Percentiles rank a stretch among this genome's conserved stretches.
Conservation (phyloP, 2,329 filamentous ascomycete species). For the Aspergillus candidus region DNA sequence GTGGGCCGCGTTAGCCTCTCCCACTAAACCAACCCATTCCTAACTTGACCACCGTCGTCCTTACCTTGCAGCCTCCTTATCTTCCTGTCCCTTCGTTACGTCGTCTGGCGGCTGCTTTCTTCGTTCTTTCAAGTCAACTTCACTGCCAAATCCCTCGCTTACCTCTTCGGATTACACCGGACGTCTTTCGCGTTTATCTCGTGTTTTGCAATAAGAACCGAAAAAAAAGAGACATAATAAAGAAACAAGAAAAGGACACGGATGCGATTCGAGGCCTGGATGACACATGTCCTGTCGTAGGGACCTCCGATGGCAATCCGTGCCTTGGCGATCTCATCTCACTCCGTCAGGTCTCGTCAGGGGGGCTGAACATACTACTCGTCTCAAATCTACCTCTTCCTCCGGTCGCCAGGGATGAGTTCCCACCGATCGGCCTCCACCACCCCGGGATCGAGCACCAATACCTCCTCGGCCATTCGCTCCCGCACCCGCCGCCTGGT, state of each 20-base stretch:
- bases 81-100: neutral
- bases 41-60: no score
- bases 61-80: neutral
- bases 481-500: conserved; percentile 41
- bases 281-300: conserved; percentile 34
- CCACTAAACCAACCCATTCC: no score
- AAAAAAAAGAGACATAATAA: neutral
- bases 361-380: conserved; percentile 20
- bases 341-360: conserved; percentile 5
- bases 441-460: conserved; percentile 29
- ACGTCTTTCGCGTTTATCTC: neutral
- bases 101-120: no score
- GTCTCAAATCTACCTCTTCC: conserved; percentile 11
- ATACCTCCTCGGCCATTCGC: conserved; percentile 36
- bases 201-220: neutral
- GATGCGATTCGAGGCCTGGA: conserved; percentile 23
- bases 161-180: neutral
- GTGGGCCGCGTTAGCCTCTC: no score
- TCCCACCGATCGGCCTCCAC: conserved; percentile 33
- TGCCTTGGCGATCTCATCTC: conserved; percentile 25
- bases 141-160: neutral
- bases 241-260: conserved; percentile 12
- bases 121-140: no score
- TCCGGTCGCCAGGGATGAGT: conserved; percentile 35
- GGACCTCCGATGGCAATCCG: conserved; percentile 31